Base-by-base conservation (phyloP, 805 yeast genomes). In the Debaryomyces prosopidis region DNA sequence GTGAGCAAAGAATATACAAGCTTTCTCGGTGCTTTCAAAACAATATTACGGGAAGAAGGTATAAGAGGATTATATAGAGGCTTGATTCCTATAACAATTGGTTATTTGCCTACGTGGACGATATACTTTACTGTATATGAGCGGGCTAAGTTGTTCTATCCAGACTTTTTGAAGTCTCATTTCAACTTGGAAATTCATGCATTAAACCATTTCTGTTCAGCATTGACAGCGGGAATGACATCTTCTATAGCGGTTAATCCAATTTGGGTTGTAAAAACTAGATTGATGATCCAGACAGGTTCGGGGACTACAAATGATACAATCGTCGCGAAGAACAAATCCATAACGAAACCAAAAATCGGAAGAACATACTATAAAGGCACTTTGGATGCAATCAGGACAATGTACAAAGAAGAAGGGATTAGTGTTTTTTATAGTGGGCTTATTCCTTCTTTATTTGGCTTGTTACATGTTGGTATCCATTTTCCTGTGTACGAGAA, bases 41-140 rank as follows among this genome's bases (percentile, higher is more conserved):
- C 84, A 1, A 91, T 92, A 15, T 67, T 81, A 46, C 63, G 66
- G 32, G 92, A 90, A 45, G 97, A 91, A 67, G 96, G 97, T 8
- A 55, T 82, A 1, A 66, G 80, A 34, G 98, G 98, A 0, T 72
- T 94, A 11, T 94, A 94, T 62, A 73, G 96, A 49, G 99, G 99
- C 4, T 68, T 94, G 18, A 85, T 85, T 1, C 98, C 99, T n/a
- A 89, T 92, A 33, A 79, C 92, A 1, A 66, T 92, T 41, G 99
- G 99, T 0, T 94, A 94, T 65, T 82, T 94, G 56, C 99, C 99
- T 12, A 89, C 97, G 0, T 94, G 99, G 99, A 90, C 90, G 76
- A 87, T 94, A 39, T 94, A 94, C 63, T 94, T 94, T 67, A 79
- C 92, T 6, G 87, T 90, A 27, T 94, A 94, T 64, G 98, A 92